Conservation (phyloP, 768 basidiomycete species). For the Austroboletus festivus region DNA sequence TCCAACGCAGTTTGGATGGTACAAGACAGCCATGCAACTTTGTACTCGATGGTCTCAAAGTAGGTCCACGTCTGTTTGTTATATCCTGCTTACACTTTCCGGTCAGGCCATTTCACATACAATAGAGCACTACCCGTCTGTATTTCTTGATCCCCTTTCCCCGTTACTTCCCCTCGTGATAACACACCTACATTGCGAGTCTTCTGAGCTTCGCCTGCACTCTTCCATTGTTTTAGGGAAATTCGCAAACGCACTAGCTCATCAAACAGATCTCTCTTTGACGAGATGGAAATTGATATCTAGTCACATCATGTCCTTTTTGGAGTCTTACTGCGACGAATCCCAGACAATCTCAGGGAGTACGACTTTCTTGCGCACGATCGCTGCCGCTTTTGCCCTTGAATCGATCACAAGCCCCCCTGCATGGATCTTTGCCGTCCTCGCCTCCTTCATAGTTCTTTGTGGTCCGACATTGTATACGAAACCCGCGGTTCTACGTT, state of each 20-base stretch:
- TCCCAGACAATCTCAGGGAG: not conserved
- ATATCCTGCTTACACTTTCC: constrained; percentile 5
- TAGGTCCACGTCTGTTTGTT: not conserved
- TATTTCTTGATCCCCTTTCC: constrained; percentile 16
- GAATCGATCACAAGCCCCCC: constrained; percentile 29
- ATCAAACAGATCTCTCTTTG: constrained; percentile 31
- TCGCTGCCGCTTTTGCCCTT: constrained; percentile 29
- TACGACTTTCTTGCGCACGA: constrained; percentile 22
- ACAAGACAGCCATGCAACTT: constrained; percentile 16
- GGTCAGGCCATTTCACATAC: constrained; percentile 26
- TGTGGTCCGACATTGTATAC: constrained; percentile 43
- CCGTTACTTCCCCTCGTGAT: constrained; percentile 24
- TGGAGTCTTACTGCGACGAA: constrained; percentile 16
- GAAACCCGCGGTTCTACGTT: constrained; percentile 36
- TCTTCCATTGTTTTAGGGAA: constrained; percentile 22
- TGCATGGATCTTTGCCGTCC: constrained; percentile 42
- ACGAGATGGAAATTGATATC: constrained; percentile 26
- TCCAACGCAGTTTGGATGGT: constrained; percentile 37
- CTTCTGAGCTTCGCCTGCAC: constrained; percentile 18
- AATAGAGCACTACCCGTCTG: constrained; percentile 14
- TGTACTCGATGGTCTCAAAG: constrained; percentile 31
- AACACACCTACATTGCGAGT: constrained; percentile 10
- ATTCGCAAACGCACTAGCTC: constrained; percentile 28
- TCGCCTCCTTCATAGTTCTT: constrained; percentile 48
- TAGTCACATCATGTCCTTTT: constrained; percentile 24